phyloP scores from a whole-genome alignment of 2,329 filamentous ascomycete species.

The Aspergillus tubingensis region DNA sequence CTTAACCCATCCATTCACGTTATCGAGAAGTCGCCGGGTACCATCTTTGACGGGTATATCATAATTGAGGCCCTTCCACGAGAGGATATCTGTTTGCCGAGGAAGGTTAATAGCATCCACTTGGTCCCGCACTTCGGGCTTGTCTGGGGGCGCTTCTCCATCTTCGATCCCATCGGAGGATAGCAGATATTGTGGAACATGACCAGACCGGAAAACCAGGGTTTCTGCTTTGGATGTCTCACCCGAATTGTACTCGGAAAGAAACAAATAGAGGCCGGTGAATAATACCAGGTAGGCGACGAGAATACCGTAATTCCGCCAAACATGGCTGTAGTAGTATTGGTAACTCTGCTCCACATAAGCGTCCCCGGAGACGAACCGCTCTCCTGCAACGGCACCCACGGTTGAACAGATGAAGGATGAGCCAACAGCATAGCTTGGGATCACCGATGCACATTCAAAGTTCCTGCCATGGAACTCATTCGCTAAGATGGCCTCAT shows the following conservation, averaged over 20 bases:
- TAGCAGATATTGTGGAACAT: conserved; percentile 47
- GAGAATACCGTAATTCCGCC: conserved; percentile 70
- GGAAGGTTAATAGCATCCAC: conserved; percentile 53
- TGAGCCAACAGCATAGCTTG: conserved; percentile 7
- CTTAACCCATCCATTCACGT: conserved; percentile 83
- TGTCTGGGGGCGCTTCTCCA: background rate
- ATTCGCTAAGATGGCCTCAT: conserved; percentile 34
- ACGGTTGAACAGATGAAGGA: conserved; percentile 56
- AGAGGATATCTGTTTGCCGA: conserved; percentile 70
- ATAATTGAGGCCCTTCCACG: conserved; percentile 78
- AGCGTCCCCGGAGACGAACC: conserved; percentile 58
- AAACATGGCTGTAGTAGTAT: conserved; percentile 62
- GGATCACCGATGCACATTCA: conserved; percentile 24
- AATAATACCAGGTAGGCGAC: conserved; percentile 64
- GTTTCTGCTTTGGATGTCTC: conserved; percentile 76
- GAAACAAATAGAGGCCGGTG: conserved; percentile 60
- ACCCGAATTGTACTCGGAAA: conserved; percentile 50
- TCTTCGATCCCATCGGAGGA: conserved; percentile 1
- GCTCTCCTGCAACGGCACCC: conserved; percentile 57
- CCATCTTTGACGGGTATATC: conserved; percentile 62
- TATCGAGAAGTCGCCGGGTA: conserved; percentile 23
- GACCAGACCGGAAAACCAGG: conserved; percentile 69
- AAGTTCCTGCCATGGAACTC: conserved; percentile 33
- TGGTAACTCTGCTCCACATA: conserved; percentile 58
- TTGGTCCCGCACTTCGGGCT: conserved; percentile 35